phyloP scores from a whole-genome alignment of 306 rosid species.

The Rubus parviflorus region DNA sequence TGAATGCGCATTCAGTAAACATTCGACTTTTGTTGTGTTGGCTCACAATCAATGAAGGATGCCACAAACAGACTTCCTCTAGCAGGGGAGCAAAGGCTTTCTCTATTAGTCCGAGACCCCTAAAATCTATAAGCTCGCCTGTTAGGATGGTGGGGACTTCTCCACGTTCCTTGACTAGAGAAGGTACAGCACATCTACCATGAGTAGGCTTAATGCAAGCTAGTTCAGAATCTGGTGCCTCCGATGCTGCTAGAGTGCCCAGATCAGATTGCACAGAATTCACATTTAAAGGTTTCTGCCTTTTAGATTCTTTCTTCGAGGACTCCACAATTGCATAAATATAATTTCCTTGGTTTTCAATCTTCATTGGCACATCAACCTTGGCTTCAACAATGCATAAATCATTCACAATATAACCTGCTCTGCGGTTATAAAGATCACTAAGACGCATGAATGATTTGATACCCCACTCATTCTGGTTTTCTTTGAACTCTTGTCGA shows the following conservation, averaged over 20 bases:
- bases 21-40: background rate
- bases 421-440: background rate
- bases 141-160: background rate
- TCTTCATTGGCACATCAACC: background rate
- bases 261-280: background rate
- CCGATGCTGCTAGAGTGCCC: background rate
- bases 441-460: background rate
- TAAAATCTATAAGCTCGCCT: background rate
- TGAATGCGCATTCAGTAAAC: conserved; percentile 9
- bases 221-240: background rate
- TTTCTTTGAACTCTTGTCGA: background rate
- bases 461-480: background rate
- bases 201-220: background rate
- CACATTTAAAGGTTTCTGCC: background rate
- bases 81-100: conserved; percentile 10
- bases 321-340: background rate
- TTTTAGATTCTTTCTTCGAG: background rate
- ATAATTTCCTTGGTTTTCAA: background rate
- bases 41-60: background rate
- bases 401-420: conserved; percentile 16
- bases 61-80: conserved; percentile 4
- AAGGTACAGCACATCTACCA: background rate
- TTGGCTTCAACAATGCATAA: conserved; percentile 10
- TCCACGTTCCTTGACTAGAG: background rate
- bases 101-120: conserved; percentile 6